Evolutionary conservation across 2,329 filamentous ascomycete genomes (phyloP).

Genomic region (Claviceps pazoutovae): DNA sequence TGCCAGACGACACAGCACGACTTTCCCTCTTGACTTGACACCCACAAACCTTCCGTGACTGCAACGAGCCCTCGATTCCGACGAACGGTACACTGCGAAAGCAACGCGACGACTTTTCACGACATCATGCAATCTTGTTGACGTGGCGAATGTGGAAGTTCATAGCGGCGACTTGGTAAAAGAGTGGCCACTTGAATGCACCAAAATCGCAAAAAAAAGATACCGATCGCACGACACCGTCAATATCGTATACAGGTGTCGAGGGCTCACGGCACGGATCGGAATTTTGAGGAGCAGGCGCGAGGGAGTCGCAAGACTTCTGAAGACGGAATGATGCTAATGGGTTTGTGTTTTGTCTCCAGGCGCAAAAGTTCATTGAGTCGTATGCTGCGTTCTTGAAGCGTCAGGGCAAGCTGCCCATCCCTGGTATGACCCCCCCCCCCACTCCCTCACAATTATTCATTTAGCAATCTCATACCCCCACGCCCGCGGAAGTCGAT

Average conservation of each 20-base stretch:
- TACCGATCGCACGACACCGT: too few relatives aligned
- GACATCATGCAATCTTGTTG: background rate
- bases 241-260: background rate
- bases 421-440: conserved; percentile 55
- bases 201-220: too few relatives aligned
- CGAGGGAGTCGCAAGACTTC: conserved; percentile 61
- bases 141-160: background rate
- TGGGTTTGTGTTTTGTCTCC: conserved; percentile 31
- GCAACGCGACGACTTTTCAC: background rate
- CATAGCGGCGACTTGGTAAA: too few relatives aligned
- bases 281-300: conserved; percentile 45
- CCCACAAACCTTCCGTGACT: conserved; percentile 1
- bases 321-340: conserved; percentile 65
- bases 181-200: too few relatives aligned
- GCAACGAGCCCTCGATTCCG: background rate
- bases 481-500: too few relatives aligned
- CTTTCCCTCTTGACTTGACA: conserved; percentile 2
- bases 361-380: conserved; percentile 82
- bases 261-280: conserved; percentile 7
- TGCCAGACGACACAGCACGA: background rate
- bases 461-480: too few relatives aligned
- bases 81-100: background rate
- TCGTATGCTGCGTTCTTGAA: conserved; percentile 83
- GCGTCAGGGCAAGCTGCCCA: conserved; percentile 84
- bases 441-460: too few relatives aligned